Evolutionary conservation across 78 protist species (phyloP).

Genomic region (Trichosphaerium sp.): DNA sequence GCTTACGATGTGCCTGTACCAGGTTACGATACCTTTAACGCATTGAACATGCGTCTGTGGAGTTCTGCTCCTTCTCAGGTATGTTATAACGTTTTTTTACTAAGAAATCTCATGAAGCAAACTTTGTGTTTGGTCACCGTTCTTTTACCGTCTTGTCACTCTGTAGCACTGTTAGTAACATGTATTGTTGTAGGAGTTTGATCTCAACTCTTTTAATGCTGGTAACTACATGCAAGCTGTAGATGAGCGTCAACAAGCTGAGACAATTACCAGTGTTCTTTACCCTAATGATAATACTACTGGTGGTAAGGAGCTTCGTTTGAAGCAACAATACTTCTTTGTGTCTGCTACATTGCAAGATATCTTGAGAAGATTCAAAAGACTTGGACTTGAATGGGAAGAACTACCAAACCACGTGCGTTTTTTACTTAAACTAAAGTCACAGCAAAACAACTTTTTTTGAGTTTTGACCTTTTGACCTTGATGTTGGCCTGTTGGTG

Average conservation of each 20-base stretch:
- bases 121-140: too few relatives aligned
- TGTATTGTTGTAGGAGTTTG: constrained; percentile 72
- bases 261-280: constrained; percentile 78
- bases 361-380: constrained; percentile 65
- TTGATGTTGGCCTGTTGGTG: too few relatives aligned
- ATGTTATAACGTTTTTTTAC: too few relatives aligned
- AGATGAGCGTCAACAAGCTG: constrained; percentile 50
- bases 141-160: too few relatives aligned
- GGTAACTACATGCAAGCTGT: constrained; percentile 83
- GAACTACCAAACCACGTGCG: constrained; percentile 19
- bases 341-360: constrained; percentile 84
- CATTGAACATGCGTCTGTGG: constrained; percentile 84
- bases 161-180: constrained; percentile 25
- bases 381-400: constrained; percentile 3
- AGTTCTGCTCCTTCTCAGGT: constrained; percentile 42
- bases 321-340: constrained; percentile 90
- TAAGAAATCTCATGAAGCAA: too few relatives aligned
- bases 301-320: constrained; percentile 83
- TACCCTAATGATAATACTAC: constrained; percentile 90
- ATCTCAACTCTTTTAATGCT: constrained; percentile 59
- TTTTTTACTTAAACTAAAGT: too few relatives aligned
- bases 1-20: constrained; percentile 84
- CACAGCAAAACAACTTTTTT: constrained; percentile 2
- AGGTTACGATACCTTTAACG: constrained; percentile 70
- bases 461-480: too few relatives aligned